These are phyloP conservation scores for Thraustochytrium sp. DNA, from an alignment of 352 stramenopile genomes.

Conservation along the genomic window DNA sequence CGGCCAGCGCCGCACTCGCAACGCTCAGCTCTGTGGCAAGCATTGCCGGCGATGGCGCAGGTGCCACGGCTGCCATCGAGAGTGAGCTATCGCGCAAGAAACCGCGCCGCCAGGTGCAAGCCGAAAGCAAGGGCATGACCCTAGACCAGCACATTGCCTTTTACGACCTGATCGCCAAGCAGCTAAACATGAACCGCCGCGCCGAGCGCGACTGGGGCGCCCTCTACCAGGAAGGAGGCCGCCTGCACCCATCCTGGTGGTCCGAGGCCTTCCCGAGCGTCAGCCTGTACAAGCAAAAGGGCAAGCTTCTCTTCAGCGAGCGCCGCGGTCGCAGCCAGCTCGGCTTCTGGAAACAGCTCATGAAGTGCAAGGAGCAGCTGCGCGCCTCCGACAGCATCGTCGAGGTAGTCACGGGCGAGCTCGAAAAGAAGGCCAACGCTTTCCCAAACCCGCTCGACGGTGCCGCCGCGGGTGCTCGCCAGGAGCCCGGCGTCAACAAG, in stretches of 20 bases:
- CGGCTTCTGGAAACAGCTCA: not conserved
- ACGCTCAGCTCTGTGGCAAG: not conserved
- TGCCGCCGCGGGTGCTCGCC: not conserved
- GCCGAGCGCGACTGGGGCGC: not conserved
- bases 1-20: not conserved
- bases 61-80: no score
- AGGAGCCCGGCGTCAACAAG: not conserved
- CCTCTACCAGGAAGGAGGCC: not conserved
- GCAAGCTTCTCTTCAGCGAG: not conserved
- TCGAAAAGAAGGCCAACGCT: not conserved
- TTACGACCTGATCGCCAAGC: not conserved
- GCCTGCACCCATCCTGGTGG: not conserved
- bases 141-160: not conserved
- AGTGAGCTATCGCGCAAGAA: not conserved
- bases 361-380: not conserved
- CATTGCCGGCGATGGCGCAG: not conserved
- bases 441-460: not conserved
- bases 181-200: conserved; percentile 3
- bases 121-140: conserved; percentile 2
- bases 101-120: not conserved
- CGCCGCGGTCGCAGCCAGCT: not conserved
- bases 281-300: conserved; percentile 22
- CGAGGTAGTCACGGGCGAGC: not conserved
- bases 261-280: conserved; percentile 7
- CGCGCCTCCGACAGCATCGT: not conserved